Evolutionary conservation across 176 grass and related monocot species (phyloP), one percentile per base, ranked within the genome.

Genomic region (Oryza glumipatula): DNA sequence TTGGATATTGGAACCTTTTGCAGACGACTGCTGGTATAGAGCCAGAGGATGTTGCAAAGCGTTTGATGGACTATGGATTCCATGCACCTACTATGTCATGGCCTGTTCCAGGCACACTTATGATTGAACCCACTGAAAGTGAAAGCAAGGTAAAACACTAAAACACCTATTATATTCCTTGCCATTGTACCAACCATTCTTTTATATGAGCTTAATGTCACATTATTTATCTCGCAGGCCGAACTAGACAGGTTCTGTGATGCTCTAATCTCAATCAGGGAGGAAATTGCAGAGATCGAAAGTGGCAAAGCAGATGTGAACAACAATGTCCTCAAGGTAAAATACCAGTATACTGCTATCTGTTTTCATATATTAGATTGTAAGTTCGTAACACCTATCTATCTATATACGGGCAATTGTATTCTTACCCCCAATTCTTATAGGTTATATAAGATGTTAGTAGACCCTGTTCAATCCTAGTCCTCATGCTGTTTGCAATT

Each of bases 111-210:
- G 97, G 97, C 35, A 99, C 97, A 65, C 96, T 99, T 82, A 99
- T 99, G 97, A 94, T 99, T 82, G 97, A 99, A 82, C 97, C 97
- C 47, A 99, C 97, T 63, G 97, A 99, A 88, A 99, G 97, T 88
- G 97, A 99, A 94, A 94, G 88, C 97, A 99, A 99, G 84, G 97
- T 96, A 76, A 60, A 60, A 43, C 30, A 32, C 30, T 96, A 76
- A 60, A 60, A 44, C 43, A 11, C 43, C 43, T 44, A 84, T 70
- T 67, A 15, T 70, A 16, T 73, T 87, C 45, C 22, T 48, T 85
- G 49, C 30, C 11, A 24, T 68, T n/a, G 30, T 80, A 85, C 45
- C 11, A 78, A 49, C 41, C 13, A 11, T 72, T 28, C 33, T 80
- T 89, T 79, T 52, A 36, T 65, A 80, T 76, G 30, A 78, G 36